A percentile compares a stretch with the other conserved stretches of the same genome.
Evolutionary conservation across 1,139 yeast genomes (phyloP).

Genomic region (Saccharomyces hybrid): DNA sequence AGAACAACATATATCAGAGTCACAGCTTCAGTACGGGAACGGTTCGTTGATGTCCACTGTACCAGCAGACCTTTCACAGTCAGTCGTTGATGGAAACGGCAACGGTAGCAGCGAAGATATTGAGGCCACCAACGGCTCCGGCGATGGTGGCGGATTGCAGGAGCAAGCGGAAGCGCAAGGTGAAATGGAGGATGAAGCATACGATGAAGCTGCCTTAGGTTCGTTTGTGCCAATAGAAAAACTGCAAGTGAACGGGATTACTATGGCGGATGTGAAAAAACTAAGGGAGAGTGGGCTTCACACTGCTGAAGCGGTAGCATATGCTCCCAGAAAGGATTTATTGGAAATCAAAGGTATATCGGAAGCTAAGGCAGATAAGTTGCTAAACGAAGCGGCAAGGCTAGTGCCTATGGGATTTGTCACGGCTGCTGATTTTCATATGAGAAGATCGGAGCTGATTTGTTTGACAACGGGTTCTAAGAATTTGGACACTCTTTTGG

Average conservation of each 20-base stretch:
- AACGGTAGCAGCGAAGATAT: constrained; percentile 3
- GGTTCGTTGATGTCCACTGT: constrained; percentile 14
- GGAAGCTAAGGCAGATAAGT: constrained; percentile 88
- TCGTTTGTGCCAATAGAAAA: constrained; percentile 35
- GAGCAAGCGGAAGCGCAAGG: constrained; percentile 7
- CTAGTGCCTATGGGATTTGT: constrained; percentile 95
- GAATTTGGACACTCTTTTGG: constrained; percentile 83
- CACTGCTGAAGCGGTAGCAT: constrained; percentile 89
- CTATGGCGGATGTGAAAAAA: constrained; percentile 70
- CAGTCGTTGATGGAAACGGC: not conserved
- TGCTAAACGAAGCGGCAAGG: constrained; percentile 75
- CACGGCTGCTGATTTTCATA: constrained; percentile 92
- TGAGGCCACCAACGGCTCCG: constrained; percentile 5
- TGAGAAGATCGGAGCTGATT: constrained; percentile 81
- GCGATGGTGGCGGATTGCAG: constrained; percentile 12
- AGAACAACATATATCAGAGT: constrained; percentile 12
- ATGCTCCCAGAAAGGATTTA: constrained; percentile 75
- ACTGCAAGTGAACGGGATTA: constrained; percentile 76
- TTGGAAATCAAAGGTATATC: constrained; percentile 83
- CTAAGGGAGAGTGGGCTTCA: constrained; percentile 76
- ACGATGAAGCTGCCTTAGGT: constrained; percentile 38
- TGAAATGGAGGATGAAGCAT: constrained; percentile 33
- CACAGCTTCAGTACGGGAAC: constrained; percentile 10
- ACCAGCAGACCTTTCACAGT: constrained; percentile 9
- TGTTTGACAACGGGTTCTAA: constrained; percentile 94